Base-by-base conservation (phyloP, 2,329 filamentous ascomycete species). In the Scortechinia acanthostroma region DNA sequence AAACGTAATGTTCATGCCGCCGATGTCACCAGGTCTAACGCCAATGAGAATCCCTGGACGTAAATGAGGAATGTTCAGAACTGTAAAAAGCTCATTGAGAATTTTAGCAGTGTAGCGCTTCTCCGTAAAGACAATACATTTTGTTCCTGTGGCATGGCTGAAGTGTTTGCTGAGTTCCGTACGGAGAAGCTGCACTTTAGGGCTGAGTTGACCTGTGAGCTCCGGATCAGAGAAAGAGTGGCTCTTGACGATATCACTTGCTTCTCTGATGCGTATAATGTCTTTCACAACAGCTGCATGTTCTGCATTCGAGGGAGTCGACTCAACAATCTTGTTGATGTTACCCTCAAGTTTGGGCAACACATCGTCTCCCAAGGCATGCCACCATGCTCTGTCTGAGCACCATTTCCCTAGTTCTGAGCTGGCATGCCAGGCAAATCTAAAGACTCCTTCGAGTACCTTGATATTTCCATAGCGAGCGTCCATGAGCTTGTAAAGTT, bases 91-190 rank as follows among this genome's bases (percentile, higher is more conserved):
- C 37, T 85, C 79, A 1, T 76, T 68, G 1, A 98, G 67, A 15
- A 94, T 62, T 16, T 79, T 76, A 1, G 91, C 91, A 0, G 89
- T 91, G 50, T 86, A 80, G 33, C 90, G 74, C 57, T 85, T 76
- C 49, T 88, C 74, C 0, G 95, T 89, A 60, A 98, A 97, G 0
- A 97, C 77, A 46, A 98, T 95, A 55, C 89, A 95, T 48, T 56
- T 53, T 2, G 55, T 51, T 16, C 80, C 70, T 1, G 70, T 19
- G 17, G 35, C 6, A 13, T 40, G 61, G 22, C 74, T 64, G 54
- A 90, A 96, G 43, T 83, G 74, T 4, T 77, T 61, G 2, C 62
- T 58, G 1, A 97, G 68, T 46, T 81, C 77, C 2, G 68, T 57
- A 19, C 79, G 59, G 0, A 97, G 73, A 3, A 72, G 53, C 3